Evolutionary conservation across 257 asterid species (phyloP), one percentile per base, ranked within the genome.

Genomic region (Nemophila menziesii): DNA sequence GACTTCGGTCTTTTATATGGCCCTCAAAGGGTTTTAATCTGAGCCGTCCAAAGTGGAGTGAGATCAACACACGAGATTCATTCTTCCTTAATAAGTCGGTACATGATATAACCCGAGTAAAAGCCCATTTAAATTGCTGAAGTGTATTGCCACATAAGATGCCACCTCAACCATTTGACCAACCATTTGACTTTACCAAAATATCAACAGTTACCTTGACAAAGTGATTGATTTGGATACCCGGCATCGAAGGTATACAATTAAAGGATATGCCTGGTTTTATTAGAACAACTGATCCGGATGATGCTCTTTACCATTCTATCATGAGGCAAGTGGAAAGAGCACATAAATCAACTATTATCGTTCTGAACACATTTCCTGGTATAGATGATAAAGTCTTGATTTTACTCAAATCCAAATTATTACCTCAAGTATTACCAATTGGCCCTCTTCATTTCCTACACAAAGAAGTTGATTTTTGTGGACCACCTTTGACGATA

Each of bases 271-370:
- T 51, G 11, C 65, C 65, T 19, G 44, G 24, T 17, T 50, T 58
- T 17, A 16, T 51, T 4, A 38, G 54, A 37, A 58, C 58, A 8
- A 50, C 65, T 8, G 33, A 58, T 39, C 58, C 54, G 24, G 46
- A 51, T 4, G 65, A 58, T 3, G 24, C 15, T 2, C 36, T 50
- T 43, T 0, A 50, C 5, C 21, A 43, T 9, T 58, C 22, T 26
- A 4, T 21, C 1, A 0, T 33, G 0, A 16, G 29, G 44, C 29
- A 34, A 43, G 27, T 39, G 16, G 52, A 45, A 50, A 37, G 57
- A 33, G 57, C 64, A 4, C 34, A 4, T 7, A 50, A 20, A 6
- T 47, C 53, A 3, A 27, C 42, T 1, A 50, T 50, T 3, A 20
- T 50, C 11, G 1, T 58, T 5, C 14, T 58, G 1, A 51, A 58